Conservation (phyloP, 176 grass and related monocot species). For the Canna indica region DNA sequence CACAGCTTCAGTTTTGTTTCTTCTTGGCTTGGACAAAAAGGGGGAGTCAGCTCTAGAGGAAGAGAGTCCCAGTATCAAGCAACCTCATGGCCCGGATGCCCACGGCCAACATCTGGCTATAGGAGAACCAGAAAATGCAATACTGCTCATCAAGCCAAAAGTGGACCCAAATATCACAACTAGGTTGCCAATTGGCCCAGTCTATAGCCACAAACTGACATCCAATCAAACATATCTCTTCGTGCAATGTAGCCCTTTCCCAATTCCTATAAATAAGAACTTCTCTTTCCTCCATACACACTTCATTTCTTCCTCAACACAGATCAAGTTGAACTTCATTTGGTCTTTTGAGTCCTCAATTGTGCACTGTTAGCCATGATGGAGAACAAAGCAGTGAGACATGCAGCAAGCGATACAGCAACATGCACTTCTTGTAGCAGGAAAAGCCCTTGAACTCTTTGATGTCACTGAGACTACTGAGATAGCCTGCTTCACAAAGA, state of each 20-base stretch:
- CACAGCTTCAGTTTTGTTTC: neutral
- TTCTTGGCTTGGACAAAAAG: neutral
- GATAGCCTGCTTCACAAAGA: conserved; percentile 48
- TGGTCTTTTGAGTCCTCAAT: neutral
- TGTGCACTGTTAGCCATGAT: conserved; percentile 25
- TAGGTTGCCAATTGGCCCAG: neutral
- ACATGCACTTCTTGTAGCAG: conserved; percentile 32
- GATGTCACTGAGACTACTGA: conserved; percentile 38
- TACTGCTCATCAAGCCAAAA: neutral
- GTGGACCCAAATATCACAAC: neutral
- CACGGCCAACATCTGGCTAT: neutral
- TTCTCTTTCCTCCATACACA: neutral
- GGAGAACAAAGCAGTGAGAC: conserved; percentile 57
- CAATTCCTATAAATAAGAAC: neutral
- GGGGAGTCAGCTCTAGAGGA: neutral
- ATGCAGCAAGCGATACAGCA: conserved; percentile 41
- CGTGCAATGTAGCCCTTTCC: neutral
- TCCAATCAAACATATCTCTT: neutral
- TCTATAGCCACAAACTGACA: neutral
- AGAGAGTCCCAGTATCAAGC: neutral
- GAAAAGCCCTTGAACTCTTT: conserved; percentile 45
- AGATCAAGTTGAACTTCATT: neutral
- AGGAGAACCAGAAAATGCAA: neutral
- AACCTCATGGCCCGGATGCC: neutral
- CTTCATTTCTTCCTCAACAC: neutral